Conservation (phyloP, 495 filamentous ascomycete genomes). For the Neurospora africana region DNA sequence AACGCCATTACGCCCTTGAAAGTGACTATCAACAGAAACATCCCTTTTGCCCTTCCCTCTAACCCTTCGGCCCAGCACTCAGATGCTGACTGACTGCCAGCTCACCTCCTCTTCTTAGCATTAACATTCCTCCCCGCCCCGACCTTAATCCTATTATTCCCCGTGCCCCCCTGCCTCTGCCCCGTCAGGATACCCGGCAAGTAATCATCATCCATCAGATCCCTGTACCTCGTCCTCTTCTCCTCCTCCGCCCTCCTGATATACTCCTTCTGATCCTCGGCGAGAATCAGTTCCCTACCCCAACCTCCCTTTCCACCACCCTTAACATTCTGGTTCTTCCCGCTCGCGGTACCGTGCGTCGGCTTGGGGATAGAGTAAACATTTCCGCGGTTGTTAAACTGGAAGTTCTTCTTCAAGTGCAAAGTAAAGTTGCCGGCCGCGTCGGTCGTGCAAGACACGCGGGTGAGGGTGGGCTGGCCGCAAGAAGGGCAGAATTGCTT, state of each 20-base stretch:
- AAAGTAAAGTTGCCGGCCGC: slow-evolving; percentile 69
- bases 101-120: slow-evolving; percentile 50
- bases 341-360: slow-evolving; percentile 65
- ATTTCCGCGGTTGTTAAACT: slow-evolving; percentile 89
- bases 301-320: slow-evolving; percentile 82
- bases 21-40: background rate
- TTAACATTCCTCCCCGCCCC: slow-evolving; percentile 85
- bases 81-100: no score
- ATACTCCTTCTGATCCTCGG: slow-evolving; percentile 97
- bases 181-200: slow-evolving; percentile 79
- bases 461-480: slow-evolving; percentile 75
- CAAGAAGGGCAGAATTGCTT: slow-evolving; percentile 93
- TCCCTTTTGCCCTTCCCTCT: background rate
- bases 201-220: slow-evolving; percentile 93
- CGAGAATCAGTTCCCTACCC: slow-evolving; percentile 68
- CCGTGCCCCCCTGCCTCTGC: slow-evolving; percentile 42
- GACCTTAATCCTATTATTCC: slow-evolving; percentile 58
- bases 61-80: background rate
- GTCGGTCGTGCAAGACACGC: slow-evolving; percentile 77
- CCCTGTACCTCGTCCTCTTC: slow-evolving; percentile 56
- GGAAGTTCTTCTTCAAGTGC: slow-evolving; percentile 89
- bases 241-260: slow-evolving; percentile 49
- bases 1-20: background rate
- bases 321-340: slow-evolving; percentile 48
- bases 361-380: slow-evolving; percentile 86